phyloP scores from a whole-genome alignment of 2,329 filamentous ascomycete genomes.

The Fusarium sp. region DNA sequence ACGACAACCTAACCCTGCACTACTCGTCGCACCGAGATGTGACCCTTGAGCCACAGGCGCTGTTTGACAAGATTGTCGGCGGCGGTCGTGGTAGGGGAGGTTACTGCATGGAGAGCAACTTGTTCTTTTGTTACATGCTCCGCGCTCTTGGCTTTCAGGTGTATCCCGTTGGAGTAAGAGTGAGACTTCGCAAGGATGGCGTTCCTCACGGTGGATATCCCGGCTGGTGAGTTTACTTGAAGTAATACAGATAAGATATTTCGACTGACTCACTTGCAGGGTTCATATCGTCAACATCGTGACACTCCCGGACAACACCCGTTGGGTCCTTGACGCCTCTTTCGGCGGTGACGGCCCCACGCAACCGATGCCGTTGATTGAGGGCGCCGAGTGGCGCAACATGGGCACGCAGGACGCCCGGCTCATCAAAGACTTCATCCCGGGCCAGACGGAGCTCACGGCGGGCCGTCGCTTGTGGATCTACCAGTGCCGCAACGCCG shows the following conservation, averaged over 20 bases:
- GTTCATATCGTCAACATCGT: slow-evolving; percentile 73
- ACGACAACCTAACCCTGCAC: slow-evolving; percentile 68
- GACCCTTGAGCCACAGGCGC: slow-evolving; percentile 57
- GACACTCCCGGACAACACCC: slow-evolving; percentile 60
- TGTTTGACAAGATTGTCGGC: slow-evolving; percentile 63
- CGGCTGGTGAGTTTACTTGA: slow-evolving; percentile 55
- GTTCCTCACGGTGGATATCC: slow-evolving; percentile 57
- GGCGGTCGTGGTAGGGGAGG: slow-evolving; percentile 61
- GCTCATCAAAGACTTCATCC: slow-evolving; percentile 62
- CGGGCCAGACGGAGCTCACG: slow-evolving; percentile 56
- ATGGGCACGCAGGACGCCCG: slow-evolving; percentile 69
- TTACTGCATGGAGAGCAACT: slow-evolving; percentile 71
- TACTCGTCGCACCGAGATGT: slow-evolving; percentile 58
- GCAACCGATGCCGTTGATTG: slow-evolving; percentile 65
- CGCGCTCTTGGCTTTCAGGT: slow-evolving; percentile 64
- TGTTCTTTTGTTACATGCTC: slow-evolving; percentile 67
- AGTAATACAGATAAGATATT: slow-evolving; percentile 18
- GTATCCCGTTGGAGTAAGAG: slow-evolving; percentile 68
- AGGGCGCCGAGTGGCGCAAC: slow-evolving; percentile 58
- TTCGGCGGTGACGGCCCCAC: slow-evolving; percentile 74
- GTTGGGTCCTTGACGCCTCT: slow-evolving; percentile 70
- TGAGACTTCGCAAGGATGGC: slow-evolving; percentile 54
- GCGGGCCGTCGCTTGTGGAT: slow-evolving; percentile 67
- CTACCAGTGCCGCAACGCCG: slow-evolving; percentile 68
- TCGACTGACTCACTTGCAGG: slow-evolving; percentile 25